Evolutionary conservation across 2,329 filamentous ascomycete species (phyloP).

Genomic region (Fusarium scirpi): DNA sequence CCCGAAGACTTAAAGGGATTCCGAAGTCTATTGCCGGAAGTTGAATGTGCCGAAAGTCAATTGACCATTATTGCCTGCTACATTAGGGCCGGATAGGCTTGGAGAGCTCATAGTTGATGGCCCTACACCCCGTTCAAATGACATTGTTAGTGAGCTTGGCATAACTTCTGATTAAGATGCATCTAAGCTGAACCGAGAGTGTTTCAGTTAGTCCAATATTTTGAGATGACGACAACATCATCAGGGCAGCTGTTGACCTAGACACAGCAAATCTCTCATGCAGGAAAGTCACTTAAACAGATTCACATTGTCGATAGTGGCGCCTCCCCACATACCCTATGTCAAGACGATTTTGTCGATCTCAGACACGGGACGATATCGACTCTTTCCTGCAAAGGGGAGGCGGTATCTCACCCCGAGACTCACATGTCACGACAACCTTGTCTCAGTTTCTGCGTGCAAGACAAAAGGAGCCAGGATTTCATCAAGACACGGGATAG

Average conservation of each 20-base stretch:
- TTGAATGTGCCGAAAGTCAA: background rate
- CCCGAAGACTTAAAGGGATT: background rate
- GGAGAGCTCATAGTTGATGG: background rate
- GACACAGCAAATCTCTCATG: background rate
- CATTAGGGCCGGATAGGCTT: background rate
- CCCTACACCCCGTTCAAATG: background rate
- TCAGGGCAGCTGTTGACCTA: background rate
- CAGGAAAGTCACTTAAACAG: background rate
- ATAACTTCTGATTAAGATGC: background rate
- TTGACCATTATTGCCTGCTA: background rate
- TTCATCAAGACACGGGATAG: background rate
- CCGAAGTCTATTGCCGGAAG: background rate
- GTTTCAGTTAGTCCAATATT: background rate
- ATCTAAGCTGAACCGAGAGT: background rate
- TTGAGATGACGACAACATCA: background rate
- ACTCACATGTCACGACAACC: background rate
- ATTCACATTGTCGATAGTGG: background rate
- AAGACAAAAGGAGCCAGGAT: background rate
- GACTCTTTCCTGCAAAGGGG: background rate
- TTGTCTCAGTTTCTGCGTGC: background rate
- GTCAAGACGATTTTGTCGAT: background rate
- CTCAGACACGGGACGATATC: background rate
- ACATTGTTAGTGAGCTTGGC: background rate
- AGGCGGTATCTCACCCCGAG: background rate
- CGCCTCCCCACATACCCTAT: background rate